These are phyloP conservation scores for Acer campestre DNA, from an alignment of 345 rosid species.

Conservation along the genomic window DNA sequence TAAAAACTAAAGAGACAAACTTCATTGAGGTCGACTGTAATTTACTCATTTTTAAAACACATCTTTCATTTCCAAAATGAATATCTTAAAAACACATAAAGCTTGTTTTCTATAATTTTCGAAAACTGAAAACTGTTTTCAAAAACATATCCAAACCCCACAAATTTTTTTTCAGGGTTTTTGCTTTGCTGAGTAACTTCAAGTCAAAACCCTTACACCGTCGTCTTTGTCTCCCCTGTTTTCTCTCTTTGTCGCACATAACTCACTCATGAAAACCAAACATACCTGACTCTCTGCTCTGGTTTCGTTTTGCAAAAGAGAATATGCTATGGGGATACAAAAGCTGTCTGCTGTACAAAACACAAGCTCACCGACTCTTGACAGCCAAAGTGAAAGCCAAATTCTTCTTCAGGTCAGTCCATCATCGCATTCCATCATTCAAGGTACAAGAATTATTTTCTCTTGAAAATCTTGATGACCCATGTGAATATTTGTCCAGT, in stretches of 20 bases:
- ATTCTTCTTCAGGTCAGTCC: constrained; percentile 20
- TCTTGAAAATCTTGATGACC: background rate
- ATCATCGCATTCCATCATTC: constrained; percentile 21
- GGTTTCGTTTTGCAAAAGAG: background rate
- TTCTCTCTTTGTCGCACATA: background rate
- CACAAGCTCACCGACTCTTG: constrained; percentile 7
- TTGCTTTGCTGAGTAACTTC: too few species aligned
- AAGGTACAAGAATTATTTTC: constrained; percentile 16
- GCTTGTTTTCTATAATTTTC: too few species aligned
- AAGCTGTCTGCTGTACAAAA: constrained; percentile 25
- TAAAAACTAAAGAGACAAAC: too few species aligned
- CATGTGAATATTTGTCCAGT: constrained; percentile 3
- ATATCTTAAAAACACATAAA: too few species aligned
- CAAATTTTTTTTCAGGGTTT: too few species aligned
- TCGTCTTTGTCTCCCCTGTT: background rate
- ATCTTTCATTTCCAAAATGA: too few species aligned
- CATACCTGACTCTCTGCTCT: background rate
- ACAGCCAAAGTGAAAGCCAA: constrained; percentile 4
- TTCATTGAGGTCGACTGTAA: too few species aligned
- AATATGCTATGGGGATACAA: constrained; percentile 51
- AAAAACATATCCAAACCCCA: too few species aligned
- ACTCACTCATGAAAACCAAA: background rate
- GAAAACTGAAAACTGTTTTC: too few species aligned
- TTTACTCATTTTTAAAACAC: too few species aligned
- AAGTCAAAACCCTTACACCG: background rate